These are phyloP conservation scores for Notholithocarpus densiflorus DNA, from an alignment of 306 rosid genomes.

Conservation along the genomic window DNA sequence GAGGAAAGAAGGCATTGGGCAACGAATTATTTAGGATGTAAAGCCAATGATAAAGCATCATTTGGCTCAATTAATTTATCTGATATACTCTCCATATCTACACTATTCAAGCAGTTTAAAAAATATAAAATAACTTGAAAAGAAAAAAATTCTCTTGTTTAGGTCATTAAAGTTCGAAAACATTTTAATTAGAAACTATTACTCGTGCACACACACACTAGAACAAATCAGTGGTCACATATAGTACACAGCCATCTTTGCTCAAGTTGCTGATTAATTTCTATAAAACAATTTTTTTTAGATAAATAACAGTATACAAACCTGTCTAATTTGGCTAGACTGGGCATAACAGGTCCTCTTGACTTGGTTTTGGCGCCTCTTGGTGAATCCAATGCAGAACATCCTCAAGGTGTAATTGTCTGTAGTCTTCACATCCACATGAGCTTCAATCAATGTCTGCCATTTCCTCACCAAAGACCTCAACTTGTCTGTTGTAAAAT, in stretches of 20 bases:
- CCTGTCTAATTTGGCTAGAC: slow-evolving; percentile 87
- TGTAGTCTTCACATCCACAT: slow-evolving; percentile 88
- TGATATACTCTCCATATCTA: neutral
- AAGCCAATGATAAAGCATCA: neutral
- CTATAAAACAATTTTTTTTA: neutral
- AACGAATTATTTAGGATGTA: neutral
- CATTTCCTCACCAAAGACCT: slow-evolving; percentile 86
- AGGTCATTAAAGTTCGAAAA: neutral
- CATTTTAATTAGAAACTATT: neutral
- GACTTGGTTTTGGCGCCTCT: slow-evolving; percentile 75
- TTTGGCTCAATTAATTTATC: neutral
- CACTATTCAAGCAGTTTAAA: neutral
- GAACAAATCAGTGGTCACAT: neutral
- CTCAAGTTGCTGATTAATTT: neutral
- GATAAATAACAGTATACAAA: neutral
- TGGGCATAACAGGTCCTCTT: slow-evolving; percentile 97
- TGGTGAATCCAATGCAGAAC: slow-evolving; percentile 95
- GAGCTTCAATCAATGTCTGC: slow-evolving; percentile 93
- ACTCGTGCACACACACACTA: neutral
- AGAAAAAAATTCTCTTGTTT: neutral
- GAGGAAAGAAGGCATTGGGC: neutral
- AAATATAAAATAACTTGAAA: neutral
- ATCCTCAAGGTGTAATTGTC: slow-evolving; percentile 74
- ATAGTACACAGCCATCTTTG: neutral
- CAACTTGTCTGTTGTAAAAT: slow-evolving; percentile 83